These are phyloP conservation scores for Leptosphaerulina australis DNA, from an alignment of 2,329 filamentous ascomycete species.

Conservation along the genomic window DNA sequence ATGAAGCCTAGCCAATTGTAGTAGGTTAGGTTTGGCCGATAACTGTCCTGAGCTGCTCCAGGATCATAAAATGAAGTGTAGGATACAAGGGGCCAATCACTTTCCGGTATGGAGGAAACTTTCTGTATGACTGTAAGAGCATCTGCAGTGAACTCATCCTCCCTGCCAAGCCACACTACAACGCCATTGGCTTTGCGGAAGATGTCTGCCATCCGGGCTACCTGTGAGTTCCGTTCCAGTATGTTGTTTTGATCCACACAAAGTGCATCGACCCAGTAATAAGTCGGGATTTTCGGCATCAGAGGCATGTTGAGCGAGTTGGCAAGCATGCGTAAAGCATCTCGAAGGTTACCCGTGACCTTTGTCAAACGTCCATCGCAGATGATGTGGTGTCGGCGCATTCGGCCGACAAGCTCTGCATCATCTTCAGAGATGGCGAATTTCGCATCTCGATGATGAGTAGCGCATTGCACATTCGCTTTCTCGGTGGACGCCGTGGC, in stretches of 20 bases:
- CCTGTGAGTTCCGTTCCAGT: constrained; percentile 34
- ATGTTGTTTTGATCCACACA: constrained; percentile 38
- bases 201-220: constrained; percentile 39
- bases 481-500: background rate
- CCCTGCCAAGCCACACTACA: constrained; percentile 42
- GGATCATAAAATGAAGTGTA: constrained; percentile 36
- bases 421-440: background rate
- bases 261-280: constrained; percentile 42
- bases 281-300: constrained; percentile 15
- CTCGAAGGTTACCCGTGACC: constrained; percentile 30
- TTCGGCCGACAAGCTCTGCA: background rate
- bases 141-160: constrained; percentile 34
- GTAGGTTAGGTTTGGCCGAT: constrained; percentile 20
- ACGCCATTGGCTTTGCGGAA: constrained; percentile 33
- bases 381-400: constrained; percentile 24
- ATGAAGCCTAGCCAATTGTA: constrained; percentile 39
- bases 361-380: constrained; percentile 29
- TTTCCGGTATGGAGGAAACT: constrained; percentile 25
- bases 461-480: background rate
- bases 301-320: constrained; percentile 13
- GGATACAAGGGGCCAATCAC: constrained; percentile 25
- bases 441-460: background rate
- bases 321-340: constrained; percentile 34
- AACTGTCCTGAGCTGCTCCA: background rate
- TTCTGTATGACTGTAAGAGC: constrained; percentile 27